Evolutionary conservation across 805 yeast species (phyloP).

Genomic region (Jamesozyma rosinii): DNA sequence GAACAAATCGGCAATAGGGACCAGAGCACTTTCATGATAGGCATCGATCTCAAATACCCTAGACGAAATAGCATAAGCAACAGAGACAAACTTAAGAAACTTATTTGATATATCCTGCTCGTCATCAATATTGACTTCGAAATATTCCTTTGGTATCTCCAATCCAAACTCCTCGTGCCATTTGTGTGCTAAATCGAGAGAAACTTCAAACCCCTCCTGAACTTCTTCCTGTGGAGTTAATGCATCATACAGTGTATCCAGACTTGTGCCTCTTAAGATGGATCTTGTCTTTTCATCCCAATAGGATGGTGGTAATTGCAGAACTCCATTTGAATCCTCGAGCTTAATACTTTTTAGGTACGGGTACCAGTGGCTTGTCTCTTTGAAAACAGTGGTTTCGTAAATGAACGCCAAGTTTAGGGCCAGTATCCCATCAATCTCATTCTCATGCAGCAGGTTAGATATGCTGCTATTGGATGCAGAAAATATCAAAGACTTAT

Average conservation of each 20-base stretch:
- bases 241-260: constrained; percentile 49
- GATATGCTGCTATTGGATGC: constrained; percentile 53
- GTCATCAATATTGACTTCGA: constrained; percentile 20
- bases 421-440: constrained; percentile 54
- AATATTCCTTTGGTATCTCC: constrained; percentile 26
- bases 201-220: constrained; percentile 31
- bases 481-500: constrained; percentile 52
- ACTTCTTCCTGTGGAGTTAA: constrained; percentile 31
- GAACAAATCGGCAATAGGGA: constrained; percentile 87
- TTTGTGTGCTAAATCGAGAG: constrained; percentile 30
- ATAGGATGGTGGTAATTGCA: constrained; percentile 50
- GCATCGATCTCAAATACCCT: constrained; percentile 76
- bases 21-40: constrained; percentile 64
- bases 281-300: constrained; percentile 49
- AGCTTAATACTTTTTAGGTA: constrained; percentile 50
- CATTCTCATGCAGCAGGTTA: constrained; percentile 54
- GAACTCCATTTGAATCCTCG: constrained; percentile 22
- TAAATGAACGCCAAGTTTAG: constrained; percentile 63
- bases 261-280: constrained; percentile 45
- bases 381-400: constrained; percentile 46
- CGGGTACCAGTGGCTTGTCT: constrained; percentile 70
- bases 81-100: constrained; percentile 45
- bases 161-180: constrained; percentile 26
- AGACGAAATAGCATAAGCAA: constrained; percentile 55
- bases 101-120: constrained; percentile 17